Evolutionary conservation across 1,284 basidiomycete genomes (phyloP), one percentile per base, ranked within the genome.

Genomic region (Cutaneotrichosporon cutaneum): DNA sequence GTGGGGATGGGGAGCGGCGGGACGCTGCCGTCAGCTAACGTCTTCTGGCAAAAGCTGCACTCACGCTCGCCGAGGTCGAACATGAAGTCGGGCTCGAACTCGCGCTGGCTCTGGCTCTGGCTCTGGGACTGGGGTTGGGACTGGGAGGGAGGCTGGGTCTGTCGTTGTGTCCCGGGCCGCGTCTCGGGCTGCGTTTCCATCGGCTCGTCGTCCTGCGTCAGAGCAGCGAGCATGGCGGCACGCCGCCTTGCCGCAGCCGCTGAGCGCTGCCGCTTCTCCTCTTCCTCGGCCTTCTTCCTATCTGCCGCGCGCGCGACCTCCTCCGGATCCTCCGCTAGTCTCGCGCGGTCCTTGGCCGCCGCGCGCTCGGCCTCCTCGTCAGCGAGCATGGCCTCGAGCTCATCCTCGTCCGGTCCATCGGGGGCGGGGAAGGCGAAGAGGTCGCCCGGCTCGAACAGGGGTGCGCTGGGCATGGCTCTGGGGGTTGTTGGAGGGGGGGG

Each of bases 361-460:
- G 39, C 33, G 54, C 47, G 39, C 45, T 51, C 54, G 24, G 36
- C 55, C 52, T 72, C 70, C 44, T 60, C 59, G 35, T 71, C 39
- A 16, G 39, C 69, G 61, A 64, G 60, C 65, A 68, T 52, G 13
- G 64, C 69, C 54, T 42, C 44, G 47, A 68, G 56, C 57, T 71
- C 70, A 51, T 70, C 71, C 48, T 72, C 70, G 24, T 54, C 52
- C 16, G 54, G 54, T 30, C 24, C 52, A 27, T 53, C 51, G 11
- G 42, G 13, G 33, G 48, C 14, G 13, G 39, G 14, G 26, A 39
- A 56, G 47, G 50, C 27, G 36, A 60, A 60, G 8, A 60, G 32
- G 44, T 62, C 61, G 52, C 51, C 27, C 0, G 61, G 56, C 36
- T 59, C 61, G 53, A 62, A 62, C 10, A 62, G 51, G 26, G 54